These are phyloP conservation scores for Gypsophila paniculata DNA, from an alignment of 179 eudicot genomes.

Conservation along the genomic window DNA sequence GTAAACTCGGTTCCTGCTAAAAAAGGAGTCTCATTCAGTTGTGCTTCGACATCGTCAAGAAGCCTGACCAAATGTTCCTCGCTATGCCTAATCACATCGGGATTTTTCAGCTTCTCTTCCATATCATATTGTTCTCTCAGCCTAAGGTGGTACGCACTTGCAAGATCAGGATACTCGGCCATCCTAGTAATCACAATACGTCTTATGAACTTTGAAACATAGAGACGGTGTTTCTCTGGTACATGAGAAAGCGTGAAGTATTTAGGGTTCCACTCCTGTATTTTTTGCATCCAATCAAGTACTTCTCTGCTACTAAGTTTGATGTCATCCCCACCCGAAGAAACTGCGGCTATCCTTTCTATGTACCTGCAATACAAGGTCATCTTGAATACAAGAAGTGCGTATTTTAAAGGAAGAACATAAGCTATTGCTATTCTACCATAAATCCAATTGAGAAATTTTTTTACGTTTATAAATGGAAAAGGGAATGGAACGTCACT, in stretches of 20 bases:
- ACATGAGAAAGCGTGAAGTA: constrained; percentile 74
- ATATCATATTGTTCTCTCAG: constrained; percentile 70
- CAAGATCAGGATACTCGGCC: constrained; percentile 84
- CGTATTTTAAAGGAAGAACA: not conserved
- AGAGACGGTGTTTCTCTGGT: constrained; percentile 54
- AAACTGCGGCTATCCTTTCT: constrained; percentile 78
- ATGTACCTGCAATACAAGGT: constrained; percentile 51
- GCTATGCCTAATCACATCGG: constrained; percentile 49
- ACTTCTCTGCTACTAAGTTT: constrained; percentile 50
- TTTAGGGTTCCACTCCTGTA: constrained; percentile 85
- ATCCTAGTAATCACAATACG: constrained; percentile 75
- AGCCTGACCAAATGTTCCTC: constrained; percentile 61
- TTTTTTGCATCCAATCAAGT: constrained; percentile 70
- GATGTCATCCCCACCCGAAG: constrained; percentile 52
- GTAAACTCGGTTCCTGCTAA: constrained; percentile 71
- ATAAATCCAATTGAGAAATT: not conserved
- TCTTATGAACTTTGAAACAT: constrained; percentile 66
- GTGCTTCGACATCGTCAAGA: constrained; percentile 71
- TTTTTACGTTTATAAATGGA: not conserved
- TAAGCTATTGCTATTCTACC: constrained; percentile 8
- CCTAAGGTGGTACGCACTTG: constrained; percentile 72
- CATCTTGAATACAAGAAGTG: not conserved
- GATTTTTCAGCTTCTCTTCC: constrained; percentile 64
- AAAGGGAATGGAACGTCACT: not conserved
- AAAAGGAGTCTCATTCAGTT: constrained; percentile 46